Conservation (phyloP, 805 yeast genomes). For the Yueomyces sinensis region DNA sequence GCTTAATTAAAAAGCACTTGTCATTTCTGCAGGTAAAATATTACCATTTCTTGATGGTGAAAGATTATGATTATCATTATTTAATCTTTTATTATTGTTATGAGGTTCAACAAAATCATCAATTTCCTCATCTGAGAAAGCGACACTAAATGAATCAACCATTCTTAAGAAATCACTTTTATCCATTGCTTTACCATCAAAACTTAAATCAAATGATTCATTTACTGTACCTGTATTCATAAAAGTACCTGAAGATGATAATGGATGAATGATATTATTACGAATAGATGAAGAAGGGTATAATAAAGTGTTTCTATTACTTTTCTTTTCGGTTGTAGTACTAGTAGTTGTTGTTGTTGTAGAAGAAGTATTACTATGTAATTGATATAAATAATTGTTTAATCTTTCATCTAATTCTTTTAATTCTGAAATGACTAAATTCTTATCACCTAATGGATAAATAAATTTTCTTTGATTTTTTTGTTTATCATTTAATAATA, state of each 20-base stretch:
- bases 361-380: neutral
- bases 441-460: constrained; percentile 4
- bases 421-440: constrained; percentile 2
- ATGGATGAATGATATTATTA: too few species aligned
- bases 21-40: constrained; percentile 9
- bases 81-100: neutral
- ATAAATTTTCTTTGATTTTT: constrained; percentile 5
- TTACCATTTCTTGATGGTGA: constrained; percentile 3
- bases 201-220: constrained; percentile 29
- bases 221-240: constrained; percentile 4
- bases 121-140: constrained; percentile 23
- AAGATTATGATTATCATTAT: neutral
- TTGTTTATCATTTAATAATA: constrained; percentile 5
- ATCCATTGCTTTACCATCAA: constrained; percentile 34
- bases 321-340: neutral
- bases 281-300: too few species aligned
- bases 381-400: constrained; percentile 1
- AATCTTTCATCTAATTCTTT: constrained; percentile 3
- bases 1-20: constrained; percentile 9
- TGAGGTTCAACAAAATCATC: constrained; percentile 1
- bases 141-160: constrained; percentile 27
- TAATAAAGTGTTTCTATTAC: too few species aligned
- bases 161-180: constrained; percentile 29
- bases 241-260: neutral
- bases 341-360: neutral